Evolutionary conservation across 352 stramenopile species (phyloP).

Genomic region (Pythium grandisporangium): DNA sequence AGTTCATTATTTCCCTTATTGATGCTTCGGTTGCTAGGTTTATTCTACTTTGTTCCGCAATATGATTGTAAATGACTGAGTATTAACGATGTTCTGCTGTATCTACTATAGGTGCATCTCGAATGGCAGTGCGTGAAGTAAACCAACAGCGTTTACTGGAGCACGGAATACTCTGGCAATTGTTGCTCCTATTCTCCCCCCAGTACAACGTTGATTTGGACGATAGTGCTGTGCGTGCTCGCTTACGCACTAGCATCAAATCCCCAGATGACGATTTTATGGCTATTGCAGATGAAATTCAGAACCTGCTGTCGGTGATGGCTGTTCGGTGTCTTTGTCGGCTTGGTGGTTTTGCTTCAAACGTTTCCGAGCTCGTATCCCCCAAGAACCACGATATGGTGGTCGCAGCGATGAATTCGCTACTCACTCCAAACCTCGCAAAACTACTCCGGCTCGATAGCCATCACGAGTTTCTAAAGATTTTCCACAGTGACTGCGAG

Average conservation of each 20-base stretch:
- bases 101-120: slow-evolving; percentile 37
- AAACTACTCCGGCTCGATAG: slow-evolving; percentile 45
- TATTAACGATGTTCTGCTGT: background rate
- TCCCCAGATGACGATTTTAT: slow-evolving; percentile 31
- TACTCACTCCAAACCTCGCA: slow-evolving; percentile 74
- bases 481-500: slow-evolving; percentile 69
- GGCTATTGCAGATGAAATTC: slow-evolving; percentile 30
- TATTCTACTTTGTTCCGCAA: too few relatives aligned
- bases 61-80: background rate
- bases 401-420: slow-evolving; percentile 29
- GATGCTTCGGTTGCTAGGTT: too few relatives aligned
- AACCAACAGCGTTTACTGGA: slow-evolving; percentile 50
- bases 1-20: too few relatives aligned
- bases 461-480: slow-evolving; percentile 77
- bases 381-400: slow-evolving; percentile 32
- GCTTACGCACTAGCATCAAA: slow-evolving; percentile 24
- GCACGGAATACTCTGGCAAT: slow-evolving; percentile 56
- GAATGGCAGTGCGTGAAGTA: slow-evolving; percentile 39
- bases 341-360: slow-evolving; percentile 48
- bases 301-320: slow-evolving; percentile 76
- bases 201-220: slow-evolving; percentile 64
- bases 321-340: slow-evolving; percentile 53
- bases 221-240: slow-evolving; percentile 26
- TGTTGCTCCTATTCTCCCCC: slow-evolving; percentile 52
- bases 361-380: slow-evolving; percentile 35